A percentile compares a stretch with the other conserved stretches of the same genome.
Conservation (phyloP, 2,329 filamentous ascomycete genomes). For the Neonectria faginata region DNA sequence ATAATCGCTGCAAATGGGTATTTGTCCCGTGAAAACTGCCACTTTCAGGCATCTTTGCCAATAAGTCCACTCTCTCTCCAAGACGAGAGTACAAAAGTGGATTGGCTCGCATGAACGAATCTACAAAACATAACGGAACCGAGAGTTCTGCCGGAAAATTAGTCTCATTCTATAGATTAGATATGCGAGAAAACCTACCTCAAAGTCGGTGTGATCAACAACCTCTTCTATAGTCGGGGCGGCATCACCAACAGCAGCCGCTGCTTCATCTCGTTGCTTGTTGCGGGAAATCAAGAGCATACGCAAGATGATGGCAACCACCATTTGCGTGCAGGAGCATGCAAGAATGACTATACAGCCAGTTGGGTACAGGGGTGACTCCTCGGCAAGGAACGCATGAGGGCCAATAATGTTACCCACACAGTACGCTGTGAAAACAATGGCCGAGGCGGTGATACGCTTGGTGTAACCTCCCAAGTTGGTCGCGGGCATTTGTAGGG, state of each 20-base stretch:
- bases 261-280: constrained; percentile 25
- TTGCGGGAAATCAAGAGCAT: constrained; percentile 30
- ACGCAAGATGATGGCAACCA: constrained; percentile 33
- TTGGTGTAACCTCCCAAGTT: constrained; percentile 63
- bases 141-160: constrained; percentile 10
- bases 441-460: constrained; percentile 57
- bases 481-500: constrained; percentile 63
- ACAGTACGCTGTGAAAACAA: constrained; percentile 60
- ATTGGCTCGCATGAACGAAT: too few species aligned
- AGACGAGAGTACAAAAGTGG: too few species aligned
- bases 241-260: constrained; percentile 1
- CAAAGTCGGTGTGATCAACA: constrained; percentile 39
- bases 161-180: not conserved
- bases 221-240: constrained; percentile 2
- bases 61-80: too few species aligned
- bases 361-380: constrained; percentile 62
- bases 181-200: constrained; percentile 19
- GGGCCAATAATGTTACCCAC: constrained; percentile 40
- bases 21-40: too few species aligned
- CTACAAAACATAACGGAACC: constrained; percentile 21
- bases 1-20: too few species aligned
- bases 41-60: not conserved
- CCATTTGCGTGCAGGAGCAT: constrained; percentile 35
- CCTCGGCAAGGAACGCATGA: constrained; percentile 55
- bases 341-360: constrained; percentile 56